phyloP scores from a whole-genome alignment of 2,329 filamentous ascomycete genomes.

The Lasiodiplodia sp. region DNA sequence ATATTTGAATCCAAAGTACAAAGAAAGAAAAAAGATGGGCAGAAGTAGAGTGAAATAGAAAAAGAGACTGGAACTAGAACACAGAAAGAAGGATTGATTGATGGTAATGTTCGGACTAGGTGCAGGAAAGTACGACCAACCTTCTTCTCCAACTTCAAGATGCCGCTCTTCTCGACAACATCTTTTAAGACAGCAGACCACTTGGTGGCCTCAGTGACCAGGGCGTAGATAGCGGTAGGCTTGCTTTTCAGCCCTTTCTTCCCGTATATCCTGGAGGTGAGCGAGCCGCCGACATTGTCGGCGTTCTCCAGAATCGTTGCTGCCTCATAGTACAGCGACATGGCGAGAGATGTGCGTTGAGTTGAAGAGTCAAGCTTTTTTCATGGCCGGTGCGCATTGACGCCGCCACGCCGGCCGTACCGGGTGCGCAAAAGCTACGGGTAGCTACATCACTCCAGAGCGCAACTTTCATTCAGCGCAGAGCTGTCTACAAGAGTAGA shows the following conservation, averaged over 20 bases:
- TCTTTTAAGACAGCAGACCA: constrained; percentile 88
- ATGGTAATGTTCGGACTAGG: constrained; percentile 11
- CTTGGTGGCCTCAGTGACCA: constrained; percentile 87
- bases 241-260: constrained; percentile 78
- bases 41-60: not conserved
- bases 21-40: not conserved
- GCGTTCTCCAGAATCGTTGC: constrained; percentile 73
- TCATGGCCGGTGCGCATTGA: constrained; percentile 4
- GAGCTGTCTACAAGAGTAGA: not conserved
- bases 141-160: constrained; percentile 84
- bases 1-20: not conserved
- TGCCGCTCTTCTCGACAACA: constrained; percentile 80
- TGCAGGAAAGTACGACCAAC: constrained; percentile 54
- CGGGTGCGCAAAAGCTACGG: not conserved
- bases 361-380: constrained; percentile 15
- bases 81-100: not conserved
- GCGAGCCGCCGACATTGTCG: constrained; percentile 74
- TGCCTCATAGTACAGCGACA: constrained; percentile 97
- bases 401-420: not conserved
- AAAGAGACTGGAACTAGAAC: not conserved
- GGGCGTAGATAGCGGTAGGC: constrained; percentile 82
- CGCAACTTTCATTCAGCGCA: not conserved
- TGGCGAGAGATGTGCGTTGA: constrained; percentile 48
- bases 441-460: not conserved
- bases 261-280: constrained; percentile 84